Conservation (phyloP, 352 stramenopile species). For the Pythium brachiatum region DNA sequence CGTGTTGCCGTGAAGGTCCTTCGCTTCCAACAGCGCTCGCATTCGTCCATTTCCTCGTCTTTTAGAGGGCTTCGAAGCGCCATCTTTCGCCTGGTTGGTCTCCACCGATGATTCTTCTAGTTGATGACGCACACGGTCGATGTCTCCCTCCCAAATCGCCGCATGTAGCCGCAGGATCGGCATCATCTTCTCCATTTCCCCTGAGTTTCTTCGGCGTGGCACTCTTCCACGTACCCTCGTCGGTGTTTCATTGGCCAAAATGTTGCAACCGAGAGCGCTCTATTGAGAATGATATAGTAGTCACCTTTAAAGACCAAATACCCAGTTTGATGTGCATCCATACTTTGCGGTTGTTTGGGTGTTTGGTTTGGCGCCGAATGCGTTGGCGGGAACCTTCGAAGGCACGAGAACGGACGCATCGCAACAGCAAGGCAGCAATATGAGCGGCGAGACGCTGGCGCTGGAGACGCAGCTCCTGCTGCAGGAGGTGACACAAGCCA, state of each 20-base stretch:
- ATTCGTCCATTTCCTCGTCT: slow-evolving; percentile 13
- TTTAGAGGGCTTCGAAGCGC: background rate
- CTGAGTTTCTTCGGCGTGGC: background rate
- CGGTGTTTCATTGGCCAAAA: slow-evolving; percentile 5
- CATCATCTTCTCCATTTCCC: background rate
- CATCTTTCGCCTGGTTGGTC: background rate
- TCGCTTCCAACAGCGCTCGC: slow-evolving; percentile 46
- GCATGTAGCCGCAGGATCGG: slow-evolving; percentile 46
- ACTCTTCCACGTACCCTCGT: background rate
- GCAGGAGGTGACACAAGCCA: slow-evolving; percentile 66
- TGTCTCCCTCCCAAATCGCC: slow-evolving; percentile 70
- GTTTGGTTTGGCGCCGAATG: slow-evolving; percentile 7
- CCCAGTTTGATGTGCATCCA: background rate
- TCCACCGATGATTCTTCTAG: slow-evolving; percentile 17
- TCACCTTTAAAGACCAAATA: background rate
- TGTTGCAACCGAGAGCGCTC: background rate
- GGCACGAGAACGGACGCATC: background rate
- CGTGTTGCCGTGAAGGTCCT: slow-evolving; percentile 65
- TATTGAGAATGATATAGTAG: background rate
- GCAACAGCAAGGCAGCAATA: slow-evolving; percentile 5
- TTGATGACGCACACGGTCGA: slow-evolving; percentile 31
- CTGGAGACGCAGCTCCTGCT: slow-evolving; percentile 79
- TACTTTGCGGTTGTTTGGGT: slow-evolving; percentile 7
- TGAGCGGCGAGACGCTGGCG: slow-evolving; percentile 56
- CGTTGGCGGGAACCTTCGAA: slow-evolving; percentile 12